Evolutionary conservation across 2,329 filamentous ascomycete species (phyloP).

Genomic region (Mariannaea elegans): DNA sequence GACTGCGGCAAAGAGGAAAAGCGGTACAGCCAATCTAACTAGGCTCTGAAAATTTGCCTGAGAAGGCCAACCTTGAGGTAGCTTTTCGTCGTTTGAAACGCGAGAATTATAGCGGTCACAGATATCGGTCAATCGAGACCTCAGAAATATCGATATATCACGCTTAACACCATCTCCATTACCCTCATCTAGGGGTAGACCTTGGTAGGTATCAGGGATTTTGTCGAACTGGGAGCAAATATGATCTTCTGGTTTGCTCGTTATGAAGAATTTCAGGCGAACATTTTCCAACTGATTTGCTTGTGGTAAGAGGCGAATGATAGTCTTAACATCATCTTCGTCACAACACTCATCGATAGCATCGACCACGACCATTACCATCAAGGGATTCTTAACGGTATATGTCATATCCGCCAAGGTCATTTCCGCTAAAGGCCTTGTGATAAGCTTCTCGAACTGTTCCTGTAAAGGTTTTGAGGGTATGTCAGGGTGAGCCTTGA

Average conservation of each 20-base stretch:
- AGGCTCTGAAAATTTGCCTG: constrained; percentile 16
- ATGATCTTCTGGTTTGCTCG: constrained; percentile 46
- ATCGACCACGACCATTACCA: not conserved
- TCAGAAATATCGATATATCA: constrained; percentile 49
- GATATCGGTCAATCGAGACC: constrained; percentile 43
- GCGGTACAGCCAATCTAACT: constrained; percentile 40
- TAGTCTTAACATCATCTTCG: not conserved
- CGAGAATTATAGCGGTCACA: constrained; percentile 34
- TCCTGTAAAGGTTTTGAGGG: constrained; percentile 38
- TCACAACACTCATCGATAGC: constrained; percentile 1
- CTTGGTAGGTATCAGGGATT: constrained; percentile 27
- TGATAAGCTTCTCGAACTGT: constrained; percentile 44
- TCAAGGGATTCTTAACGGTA: too few relatives aligned
- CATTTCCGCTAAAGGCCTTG: not conserved
- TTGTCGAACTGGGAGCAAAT: constrained; percentile 46
- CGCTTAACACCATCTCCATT: constrained; percentile 43
- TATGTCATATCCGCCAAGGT: not conserved
- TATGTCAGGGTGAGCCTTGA: constrained; percentile 44
- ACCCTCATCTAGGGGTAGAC: constrained; percentile 49
- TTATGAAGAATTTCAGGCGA: not conserved
- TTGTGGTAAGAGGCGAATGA: not conserved
- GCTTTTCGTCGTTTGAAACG: not conserved
- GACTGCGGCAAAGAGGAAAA: constrained; percentile 50
- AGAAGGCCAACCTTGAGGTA: constrained; percentile 20
- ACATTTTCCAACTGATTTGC: not conserved